Evolutionary conservation across 257 asterid species (phyloP), one percentile per base, ranked within the genome.

Genomic region (Rehmannia glutinosa): DNA sequence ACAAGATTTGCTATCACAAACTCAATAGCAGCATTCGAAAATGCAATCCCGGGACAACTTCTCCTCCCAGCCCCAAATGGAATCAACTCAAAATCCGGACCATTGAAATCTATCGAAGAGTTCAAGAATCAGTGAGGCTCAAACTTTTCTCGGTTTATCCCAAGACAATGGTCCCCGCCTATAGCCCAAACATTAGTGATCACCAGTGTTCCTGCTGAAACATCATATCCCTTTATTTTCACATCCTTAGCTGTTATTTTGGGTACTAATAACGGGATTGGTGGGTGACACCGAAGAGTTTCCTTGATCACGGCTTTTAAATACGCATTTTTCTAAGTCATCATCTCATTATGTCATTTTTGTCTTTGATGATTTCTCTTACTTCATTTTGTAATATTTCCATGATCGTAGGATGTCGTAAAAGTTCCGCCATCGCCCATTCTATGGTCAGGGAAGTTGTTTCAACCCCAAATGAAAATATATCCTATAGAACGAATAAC

Each of bases 1-100:
- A 81, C 36, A 20, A 77, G 19, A 30, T 62, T 71, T 43, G 81
- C 86, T 4, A 81, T 1, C 62, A 67, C 73, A 10, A 66, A 51
- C 39, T 72, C 79, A 51, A 47, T 47, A 19, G 35, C 38, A 1
- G 69, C 71, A 23, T 73, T 39, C 1, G 74, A 72, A 20, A 80
- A 70, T 0, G 71, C 15, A 8, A n/a, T n/a, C n/a, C n/a, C n/a
- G n/a, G n/a, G n/a, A n/a, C n/a, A n/a, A n/a, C n/a, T n/a, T n/a
- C n/a, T n/a, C n/a, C n/a, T n/a, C n/a, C n/a, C n/a, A n/a, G n/a
- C n/a, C n/a, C n/a, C n/a, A n/a, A n/a, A n/a, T n/a, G n/a, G n/a
- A n/a, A n/a, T n/a, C n/a, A n/a, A n/a, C n/a, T n/a, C n/a, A n/a
- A n/a, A n/a, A n/a, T n/a, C n/a, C n/a, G n/a, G n/a, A n/a, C n/a